Percentiles rank a stretch among this genome's conserved stretches.
phyloP scores from a whole-genome alignment of 139 green algal species.

The Chlorella sorokiniana region DNA sequence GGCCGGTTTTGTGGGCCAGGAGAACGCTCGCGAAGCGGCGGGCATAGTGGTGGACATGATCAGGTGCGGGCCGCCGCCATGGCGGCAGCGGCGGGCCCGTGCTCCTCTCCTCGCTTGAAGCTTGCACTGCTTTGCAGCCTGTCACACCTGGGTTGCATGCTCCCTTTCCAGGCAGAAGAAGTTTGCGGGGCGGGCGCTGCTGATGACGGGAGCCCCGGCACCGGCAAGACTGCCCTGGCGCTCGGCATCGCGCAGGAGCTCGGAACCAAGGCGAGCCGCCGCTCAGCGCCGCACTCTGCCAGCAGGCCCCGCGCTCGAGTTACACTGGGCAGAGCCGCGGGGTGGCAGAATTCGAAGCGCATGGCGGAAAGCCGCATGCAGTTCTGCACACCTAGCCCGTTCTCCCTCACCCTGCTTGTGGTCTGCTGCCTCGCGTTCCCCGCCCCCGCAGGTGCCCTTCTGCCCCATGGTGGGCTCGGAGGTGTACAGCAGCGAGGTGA shows the following conservation, averaged over 20 bases:
- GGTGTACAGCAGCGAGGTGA: slow-evolving; percentile 98
- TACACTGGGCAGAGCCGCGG: too few relatives aligned
- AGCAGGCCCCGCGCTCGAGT: too few relatives aligned
- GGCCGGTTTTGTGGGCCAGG: slow-evolving; percentile 95
- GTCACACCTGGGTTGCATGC: background rate
- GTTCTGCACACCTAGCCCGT: background rate
- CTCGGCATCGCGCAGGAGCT: slow-evolving; percentile 90
- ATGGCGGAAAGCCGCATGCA: too few relatives aligned
- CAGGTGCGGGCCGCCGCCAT: slow-evolving; percentile 27
- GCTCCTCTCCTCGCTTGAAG: too few relatives aligned
- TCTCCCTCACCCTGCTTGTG: background rate
- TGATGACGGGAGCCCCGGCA: slow-evolving; percentile 97
- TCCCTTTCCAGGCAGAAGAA: slow-evolving; percentile 94
- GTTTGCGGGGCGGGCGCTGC: slow-evolving; percentile 95
- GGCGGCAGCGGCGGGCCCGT: background rate
- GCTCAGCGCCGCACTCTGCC: too few relatives aligned
- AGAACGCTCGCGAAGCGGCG: slow-evolving; percentile 92
- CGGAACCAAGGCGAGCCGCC: slow-evolving; percentile 28
- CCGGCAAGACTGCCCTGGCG: slow-evolving; percentile 97
- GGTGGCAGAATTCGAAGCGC: too few relatives aligned
- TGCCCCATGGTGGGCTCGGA: slow-evolving; percentile 99
- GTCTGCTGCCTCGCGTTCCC: background rate
- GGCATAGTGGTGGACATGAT: slow-evolving; percentile 99
- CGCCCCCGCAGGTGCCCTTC: slow-evolving; percentile 85
- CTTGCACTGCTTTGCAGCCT: background rate